Conservation (phyloP, 2,329 filamentous ascomycete species). For the Aspergillus calidoustus region DNA sequence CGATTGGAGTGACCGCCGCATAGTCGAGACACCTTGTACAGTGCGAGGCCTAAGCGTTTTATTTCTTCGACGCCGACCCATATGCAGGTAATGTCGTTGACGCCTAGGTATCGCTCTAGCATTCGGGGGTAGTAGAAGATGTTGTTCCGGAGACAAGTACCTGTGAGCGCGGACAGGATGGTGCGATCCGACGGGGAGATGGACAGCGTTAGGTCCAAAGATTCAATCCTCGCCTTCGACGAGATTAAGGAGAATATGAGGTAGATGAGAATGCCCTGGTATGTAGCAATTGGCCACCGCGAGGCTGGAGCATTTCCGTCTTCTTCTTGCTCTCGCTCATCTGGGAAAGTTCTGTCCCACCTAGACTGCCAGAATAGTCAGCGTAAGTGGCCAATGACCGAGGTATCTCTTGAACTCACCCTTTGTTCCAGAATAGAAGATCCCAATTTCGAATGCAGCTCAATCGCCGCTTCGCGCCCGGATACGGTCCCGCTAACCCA, state of each 20-base stretch:
- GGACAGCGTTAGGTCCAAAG: constrained; percentile 10
- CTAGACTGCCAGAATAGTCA: background rate
- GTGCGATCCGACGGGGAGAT: constrained; percentile 13
- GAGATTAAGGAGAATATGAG: constrained; percentile 31
- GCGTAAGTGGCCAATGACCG: too few species aligned
- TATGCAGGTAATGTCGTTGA: constrained; percentile 24
- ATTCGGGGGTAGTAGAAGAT: constrained; percentile 33
- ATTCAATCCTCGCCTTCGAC: background rate
- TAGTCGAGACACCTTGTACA: constrained; percentile 27
- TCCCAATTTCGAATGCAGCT: constrained; percentile 26
- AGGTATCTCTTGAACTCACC: constrained; percentile 4
- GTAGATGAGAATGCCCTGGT: constrained; percentile 34
- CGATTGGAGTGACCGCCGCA: background rate
- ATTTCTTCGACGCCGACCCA: constrained; percentile 32
- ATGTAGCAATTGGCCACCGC: constrained; percentile 34
- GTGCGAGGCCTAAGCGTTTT: constrained; percentile 29
- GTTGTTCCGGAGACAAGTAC: constrained; percentile 24
- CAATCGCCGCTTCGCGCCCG: constrained; percentile 21
- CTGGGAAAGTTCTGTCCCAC: background rate
- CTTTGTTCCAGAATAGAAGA: constrained; percentile 27
- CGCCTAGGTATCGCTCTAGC: constrained; percentile 21
- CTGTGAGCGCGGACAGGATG: constrained; percentile 27
- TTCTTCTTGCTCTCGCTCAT: background rate
- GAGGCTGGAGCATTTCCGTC: background rate
- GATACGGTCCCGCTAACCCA: constrained; percentile 25